Base-by-base conservation (phyloP, 208 protist genomes). In the Cochliopodium minus region DNA sequence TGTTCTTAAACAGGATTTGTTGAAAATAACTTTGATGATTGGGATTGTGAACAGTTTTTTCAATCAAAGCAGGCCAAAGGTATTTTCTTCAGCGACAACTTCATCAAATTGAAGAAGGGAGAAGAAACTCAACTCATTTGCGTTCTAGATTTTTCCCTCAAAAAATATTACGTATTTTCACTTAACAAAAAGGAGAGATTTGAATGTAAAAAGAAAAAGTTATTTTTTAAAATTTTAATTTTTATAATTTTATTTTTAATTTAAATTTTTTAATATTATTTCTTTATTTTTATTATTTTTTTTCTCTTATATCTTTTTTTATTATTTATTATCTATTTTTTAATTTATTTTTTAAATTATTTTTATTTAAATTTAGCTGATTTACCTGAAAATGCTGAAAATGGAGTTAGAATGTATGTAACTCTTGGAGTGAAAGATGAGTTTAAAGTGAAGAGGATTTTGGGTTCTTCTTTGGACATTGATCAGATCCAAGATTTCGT, bases 151-250 rank as follows among this genome's bases (percentile, higher is more conserved):
- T 43, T 43, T 43, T 43, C n/a, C n/a, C n/a, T 43, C 17, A 43
- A n/a, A 43, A 43, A 43, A n/a, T 43, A n/a, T 43, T 43, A n/a
- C n/a, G 17, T 43, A n/a, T 20, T 43, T 43, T 43, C n/a, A n/a
- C n/a, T 43, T 43, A n/a, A 43, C 38, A 43, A 43, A n/a, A n/a
- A 33, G 17, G 17, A 46, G 22, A 46, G 15, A 46, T 52, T 52
- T 32, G 13, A 46, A 46, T 15, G 42, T 46, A 32, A 52, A 46
- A 17, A 33, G 22, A 46, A 33, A 46, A 46, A 46, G 22, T 52
- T 32, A 33, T 52, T 52, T 52, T 52, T 20, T 32, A 46, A 46
- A 46, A 33, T 52, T 52, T 52, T 52, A 46, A 33, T 32, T 13
- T 52, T 52, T 52, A 17, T 32, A 33, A 46, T 52, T 20, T 32